These are phyloP conservation scores for Neostapfia colusana DNA, from an alignment of 176 grass and related monocot genomes.

Conservation along the genomic window DNA sequence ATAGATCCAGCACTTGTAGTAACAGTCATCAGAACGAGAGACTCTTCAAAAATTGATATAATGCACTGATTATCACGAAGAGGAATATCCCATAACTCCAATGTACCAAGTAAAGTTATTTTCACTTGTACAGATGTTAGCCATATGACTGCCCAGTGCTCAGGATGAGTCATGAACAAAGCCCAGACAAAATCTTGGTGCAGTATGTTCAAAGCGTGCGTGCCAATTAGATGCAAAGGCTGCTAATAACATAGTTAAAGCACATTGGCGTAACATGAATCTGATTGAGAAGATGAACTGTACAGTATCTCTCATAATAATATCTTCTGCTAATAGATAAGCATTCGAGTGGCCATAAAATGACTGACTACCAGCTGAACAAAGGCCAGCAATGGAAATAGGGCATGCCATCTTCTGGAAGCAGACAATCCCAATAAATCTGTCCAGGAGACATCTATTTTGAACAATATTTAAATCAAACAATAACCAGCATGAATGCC, in stretches of 20 bases:
- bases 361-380: constrained; percentile 36
- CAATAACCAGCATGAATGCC: constrained; percentile 41
- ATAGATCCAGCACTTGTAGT: constrained; percentile 43
- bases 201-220: constrained; percentile 21
- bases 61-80: constrained; percentile 23
- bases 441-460: constrained; percentile 40
- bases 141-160: constrained; percentile 39
- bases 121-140: constrained; percentile 44
- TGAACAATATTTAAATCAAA: constrained; percentile 49
- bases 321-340: constrained; percentile 32
- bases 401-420: constrained; percentile 29
- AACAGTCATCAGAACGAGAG: constrained; percentile 45
- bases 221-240: constrained; percentile 52
- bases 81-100: constrained; percentile 39
- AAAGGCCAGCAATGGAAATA: constrained; percentile 38
- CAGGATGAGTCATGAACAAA: constrained; percentile 39
- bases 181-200: constrained; percentile 35
- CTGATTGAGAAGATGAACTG: constrained; percentile 38
- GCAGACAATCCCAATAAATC: constrained; percentile 46
- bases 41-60: constrained; percentile 32
- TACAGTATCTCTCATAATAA: constrained; percentile 26
- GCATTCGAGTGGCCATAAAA: constrained; percentile 35
- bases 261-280: constrained; percentile 39
- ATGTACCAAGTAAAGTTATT: constrained; percentile 33
- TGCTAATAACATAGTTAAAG: constrained; percentile 39